A percentile compares a stretch with the other conserved stretches of the same genome.
These are phyloP conservation scores for Cornus florida DNA, from an alignment of 148 eudicot species.

Conservation along the genomic window DNA sequence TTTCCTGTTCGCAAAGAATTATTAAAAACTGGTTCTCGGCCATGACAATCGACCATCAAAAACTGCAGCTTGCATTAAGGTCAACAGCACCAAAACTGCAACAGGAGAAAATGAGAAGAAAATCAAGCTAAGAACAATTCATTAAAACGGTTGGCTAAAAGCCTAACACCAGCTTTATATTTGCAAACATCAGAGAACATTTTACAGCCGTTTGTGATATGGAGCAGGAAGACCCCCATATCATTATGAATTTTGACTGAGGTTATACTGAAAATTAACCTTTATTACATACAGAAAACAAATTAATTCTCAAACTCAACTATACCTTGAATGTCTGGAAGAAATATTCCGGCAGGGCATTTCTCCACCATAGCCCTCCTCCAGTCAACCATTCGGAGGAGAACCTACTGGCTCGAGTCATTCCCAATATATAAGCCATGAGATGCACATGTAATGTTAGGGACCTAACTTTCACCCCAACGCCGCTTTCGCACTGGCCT, in stretches of 20 bases:
- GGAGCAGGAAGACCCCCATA: too few species aligned
- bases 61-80: too few species aligned
- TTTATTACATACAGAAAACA: background rate
- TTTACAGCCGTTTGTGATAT: too few species aligned
- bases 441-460: background rate
- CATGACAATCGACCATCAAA: too few species aligned
- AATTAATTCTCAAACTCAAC: background rate
- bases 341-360: background rate
- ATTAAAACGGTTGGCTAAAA: too few species aligned
- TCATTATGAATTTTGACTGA: background rate
- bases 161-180: too few species aligned
- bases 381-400: background rate
- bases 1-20: too few species aligned
- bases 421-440: background rate
- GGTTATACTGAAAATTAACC: background rate
- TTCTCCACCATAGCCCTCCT: background rate
- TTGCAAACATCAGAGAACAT: too few species aligned
- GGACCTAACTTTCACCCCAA: constrained; percentile 27
- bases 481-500: constrained; percentile 44
- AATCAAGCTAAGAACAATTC: too few species aligned
- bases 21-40: too few species aligned
- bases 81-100: too few species aligned
- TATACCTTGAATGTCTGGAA: background rate
- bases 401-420: background rate
- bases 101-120: too few species aligned